phyloP scores from a whole-genome alignment of 2,329 filamentous ascomycete species.

The Thielaviopsis cerberus region DNA sequence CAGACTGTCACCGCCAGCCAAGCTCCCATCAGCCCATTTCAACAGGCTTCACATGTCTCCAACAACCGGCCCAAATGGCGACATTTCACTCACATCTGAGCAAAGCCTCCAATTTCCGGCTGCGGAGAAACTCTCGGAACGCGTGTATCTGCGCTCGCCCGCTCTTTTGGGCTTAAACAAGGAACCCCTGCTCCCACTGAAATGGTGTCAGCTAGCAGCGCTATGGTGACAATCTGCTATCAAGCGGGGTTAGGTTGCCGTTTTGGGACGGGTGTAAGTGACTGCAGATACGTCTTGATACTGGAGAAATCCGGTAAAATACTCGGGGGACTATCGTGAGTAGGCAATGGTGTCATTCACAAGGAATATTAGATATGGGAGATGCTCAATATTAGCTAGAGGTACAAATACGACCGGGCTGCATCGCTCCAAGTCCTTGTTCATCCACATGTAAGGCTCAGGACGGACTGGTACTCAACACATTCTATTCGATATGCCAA shows the following conservation, averaged over 20 bases:
- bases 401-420: neutral
- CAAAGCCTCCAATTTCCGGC: neutral
- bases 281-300: neutral
- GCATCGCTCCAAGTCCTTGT: neutral
- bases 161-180: neutral
- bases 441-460: too few relatives aligned
- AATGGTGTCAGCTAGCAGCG: neutral
- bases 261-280: neutral
- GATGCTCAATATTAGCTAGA: neutral
- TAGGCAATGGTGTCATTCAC: neutral
- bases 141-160: too few relatives aligned
- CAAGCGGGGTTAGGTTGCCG: neutral
- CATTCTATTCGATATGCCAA: neutral
- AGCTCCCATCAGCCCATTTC: neutral
- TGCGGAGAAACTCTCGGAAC: slow-evolving; percentile 3
- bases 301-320: neutral
- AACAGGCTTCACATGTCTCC: neutral
- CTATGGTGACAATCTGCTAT: neutral
- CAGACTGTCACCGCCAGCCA: neutral
- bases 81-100: neutral
- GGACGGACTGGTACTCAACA: neutral
- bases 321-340: neutral
- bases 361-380: neutral
- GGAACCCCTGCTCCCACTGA: neutral
- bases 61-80: neutral